phyloP scores from a whole-genome alignment of 139 green algal genomes.

The Pseudopediastrum boryanum region DNA sequence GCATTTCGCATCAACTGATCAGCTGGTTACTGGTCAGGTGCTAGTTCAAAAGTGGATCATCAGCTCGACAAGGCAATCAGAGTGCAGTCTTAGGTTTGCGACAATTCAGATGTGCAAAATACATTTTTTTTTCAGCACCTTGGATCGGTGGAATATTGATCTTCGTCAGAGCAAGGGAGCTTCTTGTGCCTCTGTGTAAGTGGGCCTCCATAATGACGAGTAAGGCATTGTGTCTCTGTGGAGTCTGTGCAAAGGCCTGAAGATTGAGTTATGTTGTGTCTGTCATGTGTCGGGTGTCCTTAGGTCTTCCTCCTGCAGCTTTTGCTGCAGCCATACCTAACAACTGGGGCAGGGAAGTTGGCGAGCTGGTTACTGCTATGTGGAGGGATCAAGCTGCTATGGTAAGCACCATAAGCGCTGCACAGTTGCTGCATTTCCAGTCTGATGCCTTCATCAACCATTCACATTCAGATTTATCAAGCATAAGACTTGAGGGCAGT shows the following conservation, averaged over 20 bases:
- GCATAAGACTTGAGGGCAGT: no score
- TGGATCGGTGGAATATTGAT: neutral
- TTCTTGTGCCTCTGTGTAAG: neutral
- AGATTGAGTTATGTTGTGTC: neutral
- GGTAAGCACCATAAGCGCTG: conserved; percentile 5
- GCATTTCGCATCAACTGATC: neutral
- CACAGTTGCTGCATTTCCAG: no score
- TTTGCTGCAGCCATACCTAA: conserved; percentile 52
- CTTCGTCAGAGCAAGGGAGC: neutral
- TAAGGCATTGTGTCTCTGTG: neutral
- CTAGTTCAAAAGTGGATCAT: neutral
- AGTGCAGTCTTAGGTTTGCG: neutral
- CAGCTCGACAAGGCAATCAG: neutral
- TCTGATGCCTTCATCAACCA: no score
- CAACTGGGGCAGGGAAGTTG: conserved; percentile 40
- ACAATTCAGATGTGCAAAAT: no score
- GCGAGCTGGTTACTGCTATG: conserved; percentile 44
- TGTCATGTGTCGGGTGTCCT: neutral
- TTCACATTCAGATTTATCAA: no score
- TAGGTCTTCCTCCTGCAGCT: conserved; percentile 46
- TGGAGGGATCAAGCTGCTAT: conserved; percentile 38
- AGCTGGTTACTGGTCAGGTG: neutral
- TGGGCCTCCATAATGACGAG: neutral
- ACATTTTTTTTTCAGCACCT: neutral
- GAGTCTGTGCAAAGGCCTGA: neutral